Base-by-base conservation (phyloP, 768 basidiomycete genomes). In the Panus rudis region DNA sequence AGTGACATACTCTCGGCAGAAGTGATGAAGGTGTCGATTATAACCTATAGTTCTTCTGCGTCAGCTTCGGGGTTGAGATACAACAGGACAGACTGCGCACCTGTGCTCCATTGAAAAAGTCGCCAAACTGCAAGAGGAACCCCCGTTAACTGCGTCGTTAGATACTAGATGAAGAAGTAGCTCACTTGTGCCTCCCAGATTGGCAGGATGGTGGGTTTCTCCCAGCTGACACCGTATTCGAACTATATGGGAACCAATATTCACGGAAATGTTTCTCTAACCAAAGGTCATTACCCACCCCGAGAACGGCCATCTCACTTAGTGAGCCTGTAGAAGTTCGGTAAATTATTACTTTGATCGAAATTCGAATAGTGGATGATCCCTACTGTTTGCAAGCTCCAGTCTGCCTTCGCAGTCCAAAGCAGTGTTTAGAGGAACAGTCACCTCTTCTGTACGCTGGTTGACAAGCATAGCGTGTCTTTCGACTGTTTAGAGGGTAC, bases 381-480 rank as follows among this genome's bases (percentile, higher is more conserved):
- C 66, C 72, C 13, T 45, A 88, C 91, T 93, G 51, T 93, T 93
- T 0, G 91, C 92, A 46, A 93, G 69, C 53, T 93, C 91, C 6
- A 93, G 61, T 54, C 77, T 84, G 23, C 86, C 86, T 7, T 63
- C 62, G 0, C 76, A 73, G 23, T 69, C 66, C 20, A 87, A 60
- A 7, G 68, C 72, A 23, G 81, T 75, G 55, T 96, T 94, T 43
- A 96, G 65, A 0, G 92, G 92, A 1, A 93, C 84, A 24, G 79
- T 60, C 11, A 89, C 84, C 0, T 72, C 69, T 53, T 94, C 92
- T 0, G 81, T 84, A 57, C 75, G 75, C 61, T 94, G 92, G 56
- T 96, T 79, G 1, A 94, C 88, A 16, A 93, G 65, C 89, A 94
- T 92, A 0, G 91, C 91, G 61, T 94, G 92, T 5, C 79, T 78